Base-by-base conservation (phyloP, 2,329 filamentous ascomycete genomes). In the Talaromyces verruculosus region DNA sequence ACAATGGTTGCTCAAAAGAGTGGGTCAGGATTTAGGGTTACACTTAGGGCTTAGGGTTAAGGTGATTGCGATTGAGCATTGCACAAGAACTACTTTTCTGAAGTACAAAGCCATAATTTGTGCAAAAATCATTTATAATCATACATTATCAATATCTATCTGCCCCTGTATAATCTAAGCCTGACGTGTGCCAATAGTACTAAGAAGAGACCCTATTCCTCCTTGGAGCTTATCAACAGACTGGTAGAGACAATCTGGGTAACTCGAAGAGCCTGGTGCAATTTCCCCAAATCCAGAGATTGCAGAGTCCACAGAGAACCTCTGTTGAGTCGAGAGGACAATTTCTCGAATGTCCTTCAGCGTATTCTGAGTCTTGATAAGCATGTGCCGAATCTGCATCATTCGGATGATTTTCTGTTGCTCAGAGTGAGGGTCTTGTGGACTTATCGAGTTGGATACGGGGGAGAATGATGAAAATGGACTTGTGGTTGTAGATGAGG, bases 301-400 rank as follows among this genome's bases (percentile, higher is more conserved):
- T 15, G 51, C 59, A 49, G 64, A 62, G 51, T 65, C 64, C 30
- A 30, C n/a, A 17, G 64, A 65, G 15, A 35, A 17, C 11, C 39
- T 62, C 43, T 53, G 64, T 7, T 43, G 58, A 11, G 39, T 53
- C 10, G 28, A 39, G 15, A 28, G 15, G 25, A 45, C 25, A 5
- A 43, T 35, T 33, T 63, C 51, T 10, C 64, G 59, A 11, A 59
- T 43, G 2, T 63, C 51, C 35, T 47, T 45, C 3, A 65, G 59
- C 15, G 59, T 49, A 10, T 47, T 65, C 8, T 65, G 37, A 2
- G 59, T 55, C 59, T 57, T 65, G 47, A 62, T 47, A 6, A 65
- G 64, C 51, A 65, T 65, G 51, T 65, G 64, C 35, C 64, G 64
- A 35, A 65, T 51, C 39, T 65, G 64, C 51, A 65, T 55, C 37